Percentiles rank a stretch among this genome's conserved stretches.
Conservation (phyloP, 441 rosid species). For the Arabidopsis hybrid region DNA sequence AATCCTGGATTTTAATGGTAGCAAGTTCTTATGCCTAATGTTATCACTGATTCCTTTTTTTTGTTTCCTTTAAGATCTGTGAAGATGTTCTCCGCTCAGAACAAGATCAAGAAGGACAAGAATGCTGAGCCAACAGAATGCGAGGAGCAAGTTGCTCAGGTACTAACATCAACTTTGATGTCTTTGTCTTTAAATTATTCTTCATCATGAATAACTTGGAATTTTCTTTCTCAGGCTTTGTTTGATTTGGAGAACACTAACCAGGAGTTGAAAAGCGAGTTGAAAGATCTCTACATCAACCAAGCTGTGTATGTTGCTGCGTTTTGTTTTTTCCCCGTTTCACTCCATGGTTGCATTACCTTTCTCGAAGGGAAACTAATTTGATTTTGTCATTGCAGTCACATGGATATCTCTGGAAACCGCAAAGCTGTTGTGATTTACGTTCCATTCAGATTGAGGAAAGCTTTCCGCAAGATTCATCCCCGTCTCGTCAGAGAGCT, state of each 20-base stretch:
- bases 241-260: slow-evolving; percentile 87
- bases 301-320: slow-evolving; percentile 62
- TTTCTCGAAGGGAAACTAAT: background rate
- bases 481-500: slow-evolving; percentile 85
- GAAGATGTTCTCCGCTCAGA: slow-evolving; percentile 75
- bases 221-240: slow-evolving; percentile 57
- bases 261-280: slow-evolving; percentile 79
- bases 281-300: slow-evolving; percentile 86
- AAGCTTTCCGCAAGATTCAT: slow-evolving; percentile 85
- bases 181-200: background rate
- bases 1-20: background rate
- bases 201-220: background rate
- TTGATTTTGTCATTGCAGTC: slow-evolving; percentile 45
- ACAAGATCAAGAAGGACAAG: slow-evolving; percentile 84
- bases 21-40: background rate
- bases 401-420: slow-evolving; percentile 80
- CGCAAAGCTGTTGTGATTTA: slow-evolving; percentile 86
- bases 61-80: slow-evolving; percentile 40
- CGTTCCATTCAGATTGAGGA: slow-evolving; percentile 89
- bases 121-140: slow-evolving; percentile 75
- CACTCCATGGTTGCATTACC: background rate
- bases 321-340: background rate
- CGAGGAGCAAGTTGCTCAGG: slow-evolving; percentile 87
- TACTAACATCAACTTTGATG: background rate
- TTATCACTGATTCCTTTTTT: background rate